Conservation (phyloP, 257 asterid species). For the Ophiorrhiza pumila region DNA sequence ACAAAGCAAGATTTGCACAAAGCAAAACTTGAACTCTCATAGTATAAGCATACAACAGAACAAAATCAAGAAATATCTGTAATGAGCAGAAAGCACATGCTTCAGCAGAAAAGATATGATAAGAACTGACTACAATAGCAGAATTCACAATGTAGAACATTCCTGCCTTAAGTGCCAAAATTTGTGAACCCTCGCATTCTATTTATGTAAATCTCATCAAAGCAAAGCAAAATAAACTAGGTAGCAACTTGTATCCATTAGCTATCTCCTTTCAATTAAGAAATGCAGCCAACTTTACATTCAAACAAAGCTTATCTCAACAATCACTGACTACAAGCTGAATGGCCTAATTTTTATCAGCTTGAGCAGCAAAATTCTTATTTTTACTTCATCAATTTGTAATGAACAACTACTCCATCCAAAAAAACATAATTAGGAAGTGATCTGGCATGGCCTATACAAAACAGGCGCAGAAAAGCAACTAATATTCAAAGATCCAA, state of each 20-base stretch:
- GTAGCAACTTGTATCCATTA: not conserved
- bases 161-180: not conserved
- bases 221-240: not conserved
- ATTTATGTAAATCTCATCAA: not conserved
- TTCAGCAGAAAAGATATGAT: not conserved
- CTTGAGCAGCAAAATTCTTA: constrained; percentile 3
- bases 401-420: constrained; percentile 6
- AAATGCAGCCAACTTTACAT: not conserved
- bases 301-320: not conserved
- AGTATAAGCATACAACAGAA: not conserved
- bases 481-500: not conserved
- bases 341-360: not conserved
- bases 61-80: not conserved
- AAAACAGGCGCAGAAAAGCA: not conserved
- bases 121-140: too few relatives aligned
- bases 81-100: not conserved
- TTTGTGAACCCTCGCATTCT: not conserved
- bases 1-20: not conserved
- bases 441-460: not conserved
- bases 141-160: not conserved
- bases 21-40: not conserved
- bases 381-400: not conserved
- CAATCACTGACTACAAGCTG: not conserved
- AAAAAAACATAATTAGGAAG: not conserved
- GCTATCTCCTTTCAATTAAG: not conserved